Percentiles rank a stretch among this genome's conserved stretches.
phyloP scores from a whole-genome alignment of 163 green algal genomes.

The Scenedesmus sp. region DNA sequence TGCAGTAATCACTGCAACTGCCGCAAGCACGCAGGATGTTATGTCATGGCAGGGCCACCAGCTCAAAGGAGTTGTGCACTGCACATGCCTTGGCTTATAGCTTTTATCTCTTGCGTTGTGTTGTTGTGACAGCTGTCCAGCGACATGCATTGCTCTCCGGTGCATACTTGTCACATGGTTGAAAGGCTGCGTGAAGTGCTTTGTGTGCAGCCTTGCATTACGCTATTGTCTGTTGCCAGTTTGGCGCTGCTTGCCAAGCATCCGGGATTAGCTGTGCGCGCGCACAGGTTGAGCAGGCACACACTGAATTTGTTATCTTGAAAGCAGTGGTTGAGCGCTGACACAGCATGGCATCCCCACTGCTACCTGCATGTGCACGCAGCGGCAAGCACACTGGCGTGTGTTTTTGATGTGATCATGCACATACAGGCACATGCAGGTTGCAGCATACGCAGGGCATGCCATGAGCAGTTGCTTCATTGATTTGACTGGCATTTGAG shows the following conservation, averaged over 20 bases:
- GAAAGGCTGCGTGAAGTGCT: too few species aligned
- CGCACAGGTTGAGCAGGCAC: too few species aligned
- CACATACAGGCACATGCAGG: not conserved
- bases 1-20: not conserved
- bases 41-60: not conserved
- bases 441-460: not conserved
- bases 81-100: not conserved
- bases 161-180: too few species aligned
- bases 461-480: not conserved
- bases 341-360: constrained; percentile 12
- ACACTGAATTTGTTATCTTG: too few species aligned
- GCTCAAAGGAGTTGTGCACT: not conserved
- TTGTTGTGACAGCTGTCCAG: not conserved
- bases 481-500: not conserved
- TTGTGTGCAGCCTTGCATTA: too few species aligned
- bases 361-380: not conserved
- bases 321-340: not conserved
- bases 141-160: too few species aligned
- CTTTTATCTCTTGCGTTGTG: not conserved
- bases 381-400: not conserved
- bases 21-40: not conserved
- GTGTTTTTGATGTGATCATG: not conserved
- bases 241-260: too few species aligned
- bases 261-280: too few species aligned
- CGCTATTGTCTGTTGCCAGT: too few species aligned